Evolutionary conservation across 331 rosid species (phyloP), one percentile per base, ranked within the genome.

Genomic region (Quercus lobata): DNA sequence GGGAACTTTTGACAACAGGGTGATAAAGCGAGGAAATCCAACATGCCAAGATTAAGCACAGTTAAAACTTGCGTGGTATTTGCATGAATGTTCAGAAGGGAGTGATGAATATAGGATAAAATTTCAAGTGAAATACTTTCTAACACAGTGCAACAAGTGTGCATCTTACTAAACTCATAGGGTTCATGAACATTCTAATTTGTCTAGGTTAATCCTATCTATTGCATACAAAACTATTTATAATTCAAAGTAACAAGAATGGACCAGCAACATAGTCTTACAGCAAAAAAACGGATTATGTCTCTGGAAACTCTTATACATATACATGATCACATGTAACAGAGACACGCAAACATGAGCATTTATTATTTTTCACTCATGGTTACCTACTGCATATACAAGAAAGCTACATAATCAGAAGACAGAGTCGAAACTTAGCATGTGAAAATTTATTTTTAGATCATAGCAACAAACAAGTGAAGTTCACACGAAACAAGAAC

Each of bases 371-470:
- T 29, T 65, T 65, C 22, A 65, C 71, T 65, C 46, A 30, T 65
- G 71, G 71, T 41, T 65, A 30, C 32, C 71, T 16, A 30, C 71
- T 7, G 22, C 46, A 17, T 30, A 30, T 8, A 60, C 54, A 54
- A 55, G 46, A 69, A 19, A 19, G 27, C 74, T 68, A 68, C 41
- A 57, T 76, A 75, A 69, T 49, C 18, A 27, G 68, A 77, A 61
- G 32, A 73, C 62, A 55, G 29, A 55, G 16, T 68, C 11, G 18
- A 68, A 35, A 34, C 54, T 37, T 29, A 19, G 72, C 25, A 68
- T 11, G 29, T 68, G 52, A 30, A 53, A 11, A 72, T 55, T 57
- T 22, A 22, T 22, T 74, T 46, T 37, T 74, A 58, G 30, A 74
- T 69, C 71, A 69, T 49, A 10, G 54, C 19, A 29, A 63, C 52